Base-by-base conservation (phyloP, 208 protist species). In the Acanthamoeba triangularis region DNA sequence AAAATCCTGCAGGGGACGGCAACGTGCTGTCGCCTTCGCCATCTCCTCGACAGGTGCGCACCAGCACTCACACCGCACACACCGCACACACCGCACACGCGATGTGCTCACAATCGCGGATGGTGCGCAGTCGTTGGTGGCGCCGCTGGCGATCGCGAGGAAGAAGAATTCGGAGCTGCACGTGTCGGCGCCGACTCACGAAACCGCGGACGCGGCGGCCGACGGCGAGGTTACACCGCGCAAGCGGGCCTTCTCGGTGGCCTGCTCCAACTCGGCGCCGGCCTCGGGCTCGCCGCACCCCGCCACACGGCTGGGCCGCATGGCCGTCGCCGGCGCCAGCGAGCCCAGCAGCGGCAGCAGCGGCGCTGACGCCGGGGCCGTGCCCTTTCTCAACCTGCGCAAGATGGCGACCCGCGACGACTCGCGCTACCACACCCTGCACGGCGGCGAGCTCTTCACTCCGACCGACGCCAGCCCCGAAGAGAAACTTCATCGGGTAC, bases 311-410 rank as follows among this genome's bases (percentile, higher is more conserved):
- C 69, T 47, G 18, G 69, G 69, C 35, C 69, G 61, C 61, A 10
- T 78, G 30, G 33, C 11, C 20, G 25, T 30, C 30, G 33, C 1
- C 16, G 8, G 25, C 33, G 20, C 23, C 67, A n/a, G 69, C 69
- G 69, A 78, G 25, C 14, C 25, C 61, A n/a, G 61, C 28, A 23
- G 59, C 59, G 23, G 3, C 10, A 23, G 7, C 59, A 65, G 25
- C 61, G 18, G 2, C 25, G 25, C 23, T 23, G 61, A 25, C 11
- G 33, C 72, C 30, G 72, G 35, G 14, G 44, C 78, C 28, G 47
- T 85, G 78, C 78, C 78, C 47, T 85, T 85, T 41, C 78, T 85
- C 47, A 85, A 85, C 47, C 78, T 85, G 28, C 78, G 78, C 5
- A 85, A 85, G 78, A 85, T 85, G 78, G 78, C 78, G 0, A 59